Conservation (phyloP, 2,329 filamentous ascomycete genomes). For the Diatrype stigma region DNA sequence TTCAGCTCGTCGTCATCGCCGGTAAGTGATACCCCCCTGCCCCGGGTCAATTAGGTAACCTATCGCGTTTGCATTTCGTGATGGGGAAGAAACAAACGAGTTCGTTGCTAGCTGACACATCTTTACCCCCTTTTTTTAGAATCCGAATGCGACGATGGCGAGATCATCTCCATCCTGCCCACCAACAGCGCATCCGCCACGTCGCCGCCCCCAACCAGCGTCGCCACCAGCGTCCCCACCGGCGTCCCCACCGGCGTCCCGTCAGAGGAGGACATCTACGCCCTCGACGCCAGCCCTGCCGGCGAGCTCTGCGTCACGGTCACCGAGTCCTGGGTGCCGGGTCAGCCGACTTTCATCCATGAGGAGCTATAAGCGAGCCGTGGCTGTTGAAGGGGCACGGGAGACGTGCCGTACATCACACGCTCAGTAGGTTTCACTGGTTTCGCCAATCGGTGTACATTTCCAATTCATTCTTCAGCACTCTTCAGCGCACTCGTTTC, state of each 20-base stretch:
- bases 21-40: constrained; percentile 3
- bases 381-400: no score
- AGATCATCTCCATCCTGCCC: constrained; percentile 1
- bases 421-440: no score
- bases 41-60: no score
- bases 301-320: constrained; percentile 4
- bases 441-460: no score
- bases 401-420: no score
- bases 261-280: constrained; percentile 4
- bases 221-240: constrained; percentile 1
- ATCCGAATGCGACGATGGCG: constrained; percentile 11
- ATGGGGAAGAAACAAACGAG: no score
- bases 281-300: constrained; percentile 2
- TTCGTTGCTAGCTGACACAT: no score
- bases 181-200: neutral
- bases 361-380: neutral
- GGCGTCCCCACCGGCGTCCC: constrained; percentile 1
- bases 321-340: constrained; percentile 4
- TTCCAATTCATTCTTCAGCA: no score
- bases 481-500: no score
- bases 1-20: constrained; percentile 11
- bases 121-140: neutral
- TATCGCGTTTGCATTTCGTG: no score
- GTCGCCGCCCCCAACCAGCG: no score
- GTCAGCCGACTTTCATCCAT: constrained; percentile 6